Percentiles rank a stretch among this genome's conserved stretches.
These are phyloP conservation scores for Pythium vanterpoolii DNA, from an alignment of 352 stramenopile species.

Conservation along the genomic window DNA sequence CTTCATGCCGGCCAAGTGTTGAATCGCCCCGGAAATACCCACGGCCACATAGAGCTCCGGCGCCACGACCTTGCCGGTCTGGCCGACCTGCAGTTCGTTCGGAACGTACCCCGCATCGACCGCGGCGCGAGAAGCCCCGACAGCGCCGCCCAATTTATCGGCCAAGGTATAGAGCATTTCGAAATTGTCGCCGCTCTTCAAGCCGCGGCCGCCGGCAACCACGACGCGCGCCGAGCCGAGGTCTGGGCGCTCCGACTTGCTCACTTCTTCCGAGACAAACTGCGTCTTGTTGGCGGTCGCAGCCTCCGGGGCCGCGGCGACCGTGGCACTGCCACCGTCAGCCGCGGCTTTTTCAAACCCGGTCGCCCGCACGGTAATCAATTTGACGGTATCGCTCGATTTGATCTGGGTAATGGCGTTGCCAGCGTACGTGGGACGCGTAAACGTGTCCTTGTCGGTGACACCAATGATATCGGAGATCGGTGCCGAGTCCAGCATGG, in stretches of 20 bases:
- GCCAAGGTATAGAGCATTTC: conserved; percentile 96
- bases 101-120: conserved; percentile 98
- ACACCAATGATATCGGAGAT: conserved; percentile 96
- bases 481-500: conserved; percentile 92
- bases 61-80: conserved; percentile 99
- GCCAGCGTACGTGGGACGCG: conserved; percentile 83
- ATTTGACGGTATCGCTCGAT: conserved; percentile 89
- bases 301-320: conserved; percentile 63
- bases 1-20: conserved; percentile 99
- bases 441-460: conserved; percentile 93
- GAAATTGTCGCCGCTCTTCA: conserved; percentile 99
- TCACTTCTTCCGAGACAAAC: conserved; percentile 94
- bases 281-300: conserved; percentile 62
- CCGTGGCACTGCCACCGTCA: conserved; percentile 65
- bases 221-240: conserved; percentile 93
- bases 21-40: conserved; percentile 98
- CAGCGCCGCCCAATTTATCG: conserved; percentile 96
- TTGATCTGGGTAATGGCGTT: conserved; percentile 90
- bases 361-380: conserved; percentile 96
- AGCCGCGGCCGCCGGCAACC: conserved; percentile 94
- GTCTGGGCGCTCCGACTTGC: conserved; percentile 95
- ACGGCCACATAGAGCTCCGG: conserved; percentile 96
- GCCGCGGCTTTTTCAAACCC: conserved; percentile 95
- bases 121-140: conserved; percentile 96
- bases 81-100: conserved; percentile 99